Conservation (phyloP, 768 basidiomycete genomes). For the Leccinellum rugosiceps region DNA sequence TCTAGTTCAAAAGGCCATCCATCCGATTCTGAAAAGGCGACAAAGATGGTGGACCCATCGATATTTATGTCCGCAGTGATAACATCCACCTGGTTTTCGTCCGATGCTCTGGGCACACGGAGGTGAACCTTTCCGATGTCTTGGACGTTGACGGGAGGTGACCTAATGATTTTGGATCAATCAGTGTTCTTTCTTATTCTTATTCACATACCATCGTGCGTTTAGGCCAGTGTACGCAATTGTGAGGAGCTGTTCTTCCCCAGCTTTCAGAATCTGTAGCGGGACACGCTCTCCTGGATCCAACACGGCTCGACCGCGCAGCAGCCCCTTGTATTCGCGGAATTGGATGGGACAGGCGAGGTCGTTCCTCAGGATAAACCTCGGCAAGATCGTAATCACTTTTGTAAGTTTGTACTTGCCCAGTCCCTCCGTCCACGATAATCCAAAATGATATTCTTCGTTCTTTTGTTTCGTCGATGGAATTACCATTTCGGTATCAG, state of each 20-base stretch:
- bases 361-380: slow-evolving; percentile 87
- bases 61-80: slow-evolving; percentile 77
- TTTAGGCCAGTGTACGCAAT: slow-evolving; percentile 85
- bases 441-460: slow-evolving; percentile 74
- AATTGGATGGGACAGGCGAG: slow-evolving; percentile 66
- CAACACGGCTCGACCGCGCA: slow-evolving; percentile 57
- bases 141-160: slow-evolving; percentile 86
- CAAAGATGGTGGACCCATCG: slow-evolving; percentile 85
- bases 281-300: slow-evolving; percentile 66
- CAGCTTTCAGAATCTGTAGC: slow-evolving; percentile 62
- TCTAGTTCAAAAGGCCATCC: slow-evolving; percentile 90
- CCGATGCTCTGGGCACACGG: slow-evolving; percentile 49
- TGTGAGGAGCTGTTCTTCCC: slow-evolving; percentile 72
- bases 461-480: slow-evolving; percentile 57
- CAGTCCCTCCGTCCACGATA: slow-evolving; percentile 91
- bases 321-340: slow-evolving; percentile 79
- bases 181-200: not conserved
- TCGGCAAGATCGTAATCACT: slow-evolving; percentile 86
- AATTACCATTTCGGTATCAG: slow-evolving; percentile 81
- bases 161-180: slow-evolving; percentile 50
- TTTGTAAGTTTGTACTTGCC: slow-evolving; percentile 97
- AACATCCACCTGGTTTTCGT: slow-evolving; percentile 45
- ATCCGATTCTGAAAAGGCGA: slow-evolving; percentile 62
- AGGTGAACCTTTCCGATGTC: slow-evolving; percentile 85
- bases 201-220: slow-evolving; percentile 62